Base-by-base conservation (phyloP, 352 stramenopile genomes). In the Globisporangium spinosum region DNA sequence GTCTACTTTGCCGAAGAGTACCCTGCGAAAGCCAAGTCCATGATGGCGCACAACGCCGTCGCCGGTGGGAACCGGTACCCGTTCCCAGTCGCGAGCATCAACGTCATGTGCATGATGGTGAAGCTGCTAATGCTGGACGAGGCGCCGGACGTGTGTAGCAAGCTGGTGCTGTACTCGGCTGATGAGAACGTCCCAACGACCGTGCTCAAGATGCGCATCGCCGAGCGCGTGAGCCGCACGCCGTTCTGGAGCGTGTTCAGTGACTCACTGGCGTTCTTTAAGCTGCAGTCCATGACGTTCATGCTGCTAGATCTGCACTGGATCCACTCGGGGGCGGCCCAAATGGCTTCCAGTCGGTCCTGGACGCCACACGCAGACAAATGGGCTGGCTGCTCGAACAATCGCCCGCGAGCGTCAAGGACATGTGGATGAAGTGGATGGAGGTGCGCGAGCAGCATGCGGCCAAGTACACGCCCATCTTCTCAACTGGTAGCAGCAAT, bases 391-490 rank as follows among this genome's bases (percentile, higher is more conserved):
- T 95, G 45, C 75, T 93, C 29, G 83, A 95, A 70, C 85, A 91
- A 64, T 80, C 82, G 25, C 87, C 83, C 27, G 67, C 80, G 27
- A 85, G 64, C 32, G 84, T 93, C n/a, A 82, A 92, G 12, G 85
- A 90, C 17, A 93, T 93, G 83, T 95, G 87, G 85, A 87, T 80
- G 29, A 92, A 74, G 22, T 95, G 83, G 85, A 93, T 93, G 75
- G 77, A 90, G 55, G 82, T 91, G 67, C 83, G 83, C 35, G 87
- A 92, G 71, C 76, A 87, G 66, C 81, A 93, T 61, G 77, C 85
- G 1, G 69, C 72, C 62, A 91, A 89, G 71, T 80, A 78, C 49
- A 77, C 79, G 47, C 74, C 74, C 22, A 58, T 71, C 9, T 79
- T 75, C 32, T 54, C 67, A 27, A 61, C 22, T 20, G 58, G n/a